Conservation (phyloP, 495 filamentous ascomycete genomes). For the Podospora fimiseda region DNA sequence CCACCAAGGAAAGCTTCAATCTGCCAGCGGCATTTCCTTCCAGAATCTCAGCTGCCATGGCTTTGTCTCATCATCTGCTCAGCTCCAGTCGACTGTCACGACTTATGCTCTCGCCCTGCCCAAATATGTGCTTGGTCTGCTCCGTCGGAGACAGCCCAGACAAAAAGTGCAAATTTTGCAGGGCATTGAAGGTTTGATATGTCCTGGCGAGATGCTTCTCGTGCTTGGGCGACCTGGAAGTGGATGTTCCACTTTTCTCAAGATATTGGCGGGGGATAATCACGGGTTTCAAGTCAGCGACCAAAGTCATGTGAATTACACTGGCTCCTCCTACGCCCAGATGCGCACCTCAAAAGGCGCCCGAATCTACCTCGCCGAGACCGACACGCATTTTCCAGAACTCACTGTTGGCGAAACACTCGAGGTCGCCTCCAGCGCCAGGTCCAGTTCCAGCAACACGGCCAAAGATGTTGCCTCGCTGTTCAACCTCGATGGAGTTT, state of each 20-base stretch:
- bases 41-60: too few relatives aligned
- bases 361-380: constrained; percentile 71
- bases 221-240: constrained; percentile 72
- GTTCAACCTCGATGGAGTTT: constrained; percentile 15
- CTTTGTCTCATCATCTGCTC: too few relatives aligned
- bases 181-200: not conserved
- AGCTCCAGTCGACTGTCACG: too few relatives aligned
- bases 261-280: constrained; percentile 63
- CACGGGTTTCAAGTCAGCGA: constrained; percentile 54
- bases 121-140: too few relatives aligned
- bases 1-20: too few relatives aligned
- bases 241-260: constrained; percentile 74
- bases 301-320: constrained; percentile 59
- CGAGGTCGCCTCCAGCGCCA: constrained; percentile 63
- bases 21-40: too few relatives aligned
- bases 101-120: too few relatives aligned
- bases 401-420: constrained; percentile 73
- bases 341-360: constrained; percentile 63
- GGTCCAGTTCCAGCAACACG: constrained; percentile 58
- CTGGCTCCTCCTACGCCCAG: constrained; percentile 61
- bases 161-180: not conserved
- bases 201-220: constrained; percentile 64
- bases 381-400: constrained; percentile 68
- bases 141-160: too few relatives aligned
- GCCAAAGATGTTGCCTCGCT: constrained; percentile 35